These are phyloP conservation scores for Coemansia sp. DNA, from an alignment of 192 early-diverging fungal species.

Conservation along the genomic window DNA sequence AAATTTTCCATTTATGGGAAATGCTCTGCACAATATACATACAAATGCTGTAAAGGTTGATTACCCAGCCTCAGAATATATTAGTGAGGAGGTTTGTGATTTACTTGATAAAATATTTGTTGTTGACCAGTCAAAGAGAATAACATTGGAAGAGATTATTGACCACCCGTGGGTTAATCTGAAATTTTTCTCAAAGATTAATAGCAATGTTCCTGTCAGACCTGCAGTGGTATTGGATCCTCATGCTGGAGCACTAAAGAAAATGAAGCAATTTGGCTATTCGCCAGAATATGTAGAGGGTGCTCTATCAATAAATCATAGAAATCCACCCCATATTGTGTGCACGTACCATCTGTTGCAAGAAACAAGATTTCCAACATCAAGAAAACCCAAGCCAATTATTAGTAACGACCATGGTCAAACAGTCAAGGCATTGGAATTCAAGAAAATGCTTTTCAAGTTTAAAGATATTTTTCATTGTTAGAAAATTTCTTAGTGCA, in stretches of 20 bases:
- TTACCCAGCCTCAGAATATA: slow-evolving; percentile 58
- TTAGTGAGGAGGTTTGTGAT: slow-evolving; percentile 56
- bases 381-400: no score
- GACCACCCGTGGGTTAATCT: slow-evolving; percentile 75
- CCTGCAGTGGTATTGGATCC: slow-evolving; percentile 40
- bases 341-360: slow-evolving; percentile 48
- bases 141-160: slow-evolving; percentile 68
- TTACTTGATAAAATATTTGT: slow-evolving; percentile 69
- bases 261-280: slow-evolving; percentile 40
- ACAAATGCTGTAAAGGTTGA: slow-evolving; percentile 69
- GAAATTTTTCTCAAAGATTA: slow-evolving; percentile 43
- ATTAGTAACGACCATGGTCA: no score
- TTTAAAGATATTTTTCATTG: no score
- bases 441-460: no score
- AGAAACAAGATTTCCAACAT: slow-evolving; percentile 9
- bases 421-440: no score
- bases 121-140: slow-evolving; percentile 64
- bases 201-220: slow-evolving; percentile 66
- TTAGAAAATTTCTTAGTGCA: no score
- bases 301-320: slow-evolving; percentile 31
- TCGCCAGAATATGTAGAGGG: slow-evolving; percentile 15
- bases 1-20: slow-evolving; percentile 7
- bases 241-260: slow-evolving; percentile 30
- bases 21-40: slow-evolving; percentile 75
- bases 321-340: slow-evolving; percentile 34